These are phyloP conservation scores for Ophiosphaerella herpotricha DNA, from an alignment of 2,329 filamentous ascomycete genomes.

Conservation along the genomic window DNA sequence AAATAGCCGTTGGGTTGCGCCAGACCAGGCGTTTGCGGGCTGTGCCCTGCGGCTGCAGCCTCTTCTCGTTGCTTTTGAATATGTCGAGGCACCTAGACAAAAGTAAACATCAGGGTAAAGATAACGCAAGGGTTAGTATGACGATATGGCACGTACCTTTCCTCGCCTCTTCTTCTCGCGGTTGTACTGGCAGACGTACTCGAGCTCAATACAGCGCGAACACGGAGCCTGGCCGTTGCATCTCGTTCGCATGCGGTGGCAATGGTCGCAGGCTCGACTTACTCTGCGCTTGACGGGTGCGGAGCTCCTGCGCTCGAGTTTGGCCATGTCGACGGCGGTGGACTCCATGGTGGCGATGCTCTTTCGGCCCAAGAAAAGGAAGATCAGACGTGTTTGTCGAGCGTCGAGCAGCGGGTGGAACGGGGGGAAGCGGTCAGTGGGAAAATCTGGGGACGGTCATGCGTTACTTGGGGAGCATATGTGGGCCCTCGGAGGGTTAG, in stretches of 20 bases:
- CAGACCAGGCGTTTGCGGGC: conserved; percentile 33
- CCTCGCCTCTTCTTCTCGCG: conserved; percentile 92
- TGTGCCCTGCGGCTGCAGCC: conserved; percentile 31
- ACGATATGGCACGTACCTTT: conserved; percentile 70
- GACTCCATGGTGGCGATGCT: conserved; percentile 30
- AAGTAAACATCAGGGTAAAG: conserved; percentile 11
- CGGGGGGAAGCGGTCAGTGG: conserved; percentile 27
- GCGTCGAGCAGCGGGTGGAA: conserved; percentile 5
- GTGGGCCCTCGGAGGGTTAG: conserved; percentile 42
- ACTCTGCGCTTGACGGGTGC: conserved; percentile 81
- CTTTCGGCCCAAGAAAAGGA: no score
- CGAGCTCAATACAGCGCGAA: conserved; percentile 81
- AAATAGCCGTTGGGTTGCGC: conserved; percentile 29
- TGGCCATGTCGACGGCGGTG: conserved; percentile 27
- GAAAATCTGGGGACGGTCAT: conserved; percentile 40
- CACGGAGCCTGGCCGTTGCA: conserved; percentile 91
- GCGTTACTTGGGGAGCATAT: conserved; percentile 42
- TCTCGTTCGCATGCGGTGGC: conserved; percentile 91
- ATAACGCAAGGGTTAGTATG: background rate
- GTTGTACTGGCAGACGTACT: conserved; percentile 86
- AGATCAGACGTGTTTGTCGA: background rate
- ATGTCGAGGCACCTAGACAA: conserved; percentile 40
- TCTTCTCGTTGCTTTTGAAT: conserved; percentile 46
- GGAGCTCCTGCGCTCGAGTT: conserved; percentile 46
- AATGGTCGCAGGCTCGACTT: conserved; percentile 92